Evolutionary conservation across 331 rosid species (phyloP).

Genomic region (Quercus tomentella): DNA sequence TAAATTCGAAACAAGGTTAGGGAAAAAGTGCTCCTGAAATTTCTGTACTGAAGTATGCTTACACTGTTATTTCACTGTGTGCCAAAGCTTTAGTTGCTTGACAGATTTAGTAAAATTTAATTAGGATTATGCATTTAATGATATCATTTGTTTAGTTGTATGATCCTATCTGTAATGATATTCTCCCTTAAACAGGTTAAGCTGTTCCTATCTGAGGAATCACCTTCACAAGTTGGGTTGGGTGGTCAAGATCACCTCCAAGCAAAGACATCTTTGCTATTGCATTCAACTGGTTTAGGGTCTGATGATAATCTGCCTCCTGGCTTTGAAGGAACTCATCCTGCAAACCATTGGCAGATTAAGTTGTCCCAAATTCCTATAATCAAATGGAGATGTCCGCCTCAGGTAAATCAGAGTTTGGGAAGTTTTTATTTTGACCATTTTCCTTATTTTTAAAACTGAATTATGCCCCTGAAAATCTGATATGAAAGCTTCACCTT

Average conservation of each 20-base stretch:
- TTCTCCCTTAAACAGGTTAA: slow-evolving; percentile 49
- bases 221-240: slow-evolving; percentile 78
- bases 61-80: background rate
- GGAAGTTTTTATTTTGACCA: background rate
- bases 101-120: background rate
- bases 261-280: slow-evolving; percentile 60
- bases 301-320: slow-evolving; percentile 79
- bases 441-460: background rate
- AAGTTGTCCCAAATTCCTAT: slow-evolving; percentile 64
- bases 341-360: slow-evolving; percentile 52
- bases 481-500: background rate
- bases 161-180: background rate
- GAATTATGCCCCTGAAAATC: background rate
- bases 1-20: background rate
- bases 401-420: slow-evolving; percentile 41
- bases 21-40: background rate
- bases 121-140: background rate
- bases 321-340: slow-evolving; percentile 77
- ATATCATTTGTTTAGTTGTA: background rate
- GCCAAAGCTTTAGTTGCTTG: background rate
- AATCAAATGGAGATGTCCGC: slow-evolving; percentile 67
- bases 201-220: slow-evolving; percentile 86
- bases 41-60: background rate
- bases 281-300: slow-evolving; percentile 59
- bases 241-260: slow-evolving; percentile 94